phyloP scores from a whole-genome alignment of 176 grass and related monocot species.

The Oryza longistaminata region DNA sequence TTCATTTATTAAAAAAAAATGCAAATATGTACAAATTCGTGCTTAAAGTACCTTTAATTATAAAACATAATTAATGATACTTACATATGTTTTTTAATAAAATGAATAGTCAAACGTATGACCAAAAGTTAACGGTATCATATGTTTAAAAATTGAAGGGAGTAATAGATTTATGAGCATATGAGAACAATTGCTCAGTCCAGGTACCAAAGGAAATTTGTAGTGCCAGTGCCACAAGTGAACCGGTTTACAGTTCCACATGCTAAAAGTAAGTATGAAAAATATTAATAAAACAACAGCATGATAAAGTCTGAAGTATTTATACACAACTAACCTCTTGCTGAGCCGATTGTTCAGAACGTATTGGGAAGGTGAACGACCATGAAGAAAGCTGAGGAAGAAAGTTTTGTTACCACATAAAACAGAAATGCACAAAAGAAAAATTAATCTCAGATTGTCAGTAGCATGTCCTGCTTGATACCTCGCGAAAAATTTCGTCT shows the following conservation, averaged over 20 bases:
- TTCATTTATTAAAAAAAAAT: no score
- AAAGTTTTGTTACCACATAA: conserved; percentile 31
- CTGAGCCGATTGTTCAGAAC: conserved; percentile 53
- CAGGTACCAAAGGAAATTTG: no score
- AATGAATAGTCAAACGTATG: no score
- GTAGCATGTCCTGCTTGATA: conserved; percentile 16
- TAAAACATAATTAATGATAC: no score
- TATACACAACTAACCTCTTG: conserved; percentile 56
- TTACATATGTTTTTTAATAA: no score
- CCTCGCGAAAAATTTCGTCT: conserved; percentile 85
- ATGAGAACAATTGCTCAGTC: background rate
- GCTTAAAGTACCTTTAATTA: no score
- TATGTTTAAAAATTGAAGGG: no score
- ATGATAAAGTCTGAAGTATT: conserved; percentile 12
- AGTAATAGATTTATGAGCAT: background rate
- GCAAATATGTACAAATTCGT: no score
- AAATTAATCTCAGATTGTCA: background rate
- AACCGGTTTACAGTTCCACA: background rate
- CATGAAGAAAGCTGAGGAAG: conserved; percentile 70
- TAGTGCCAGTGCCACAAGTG: background rate
- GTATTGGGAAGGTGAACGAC: conserved; percentile 76
- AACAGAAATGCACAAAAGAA: background rate
- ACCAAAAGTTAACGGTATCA: no score
- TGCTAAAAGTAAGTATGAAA: background rate
- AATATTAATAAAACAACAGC: background rate